These are phyloP conservation scores for Sporothrix sp. DNA, from an alignment of 2,329 filamentous ascomycete genomes.

Conservation along the genomic window DNA sequence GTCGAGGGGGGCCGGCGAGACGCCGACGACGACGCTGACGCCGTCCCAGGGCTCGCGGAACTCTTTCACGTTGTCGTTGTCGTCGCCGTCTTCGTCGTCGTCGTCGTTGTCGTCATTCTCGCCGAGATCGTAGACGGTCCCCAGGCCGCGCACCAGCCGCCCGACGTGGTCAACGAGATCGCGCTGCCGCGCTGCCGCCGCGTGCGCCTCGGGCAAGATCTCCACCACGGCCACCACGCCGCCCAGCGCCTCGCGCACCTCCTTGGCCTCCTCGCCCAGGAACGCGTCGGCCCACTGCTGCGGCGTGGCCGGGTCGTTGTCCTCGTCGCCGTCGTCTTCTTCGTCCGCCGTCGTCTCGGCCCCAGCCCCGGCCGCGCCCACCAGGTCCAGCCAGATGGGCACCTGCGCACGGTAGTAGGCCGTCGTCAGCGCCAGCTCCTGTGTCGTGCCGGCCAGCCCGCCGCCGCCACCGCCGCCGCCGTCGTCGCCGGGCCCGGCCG, in stretches of 20 bases:
- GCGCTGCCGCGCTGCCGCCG: background rate
- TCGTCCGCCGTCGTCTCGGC: conserved; percentile 18
- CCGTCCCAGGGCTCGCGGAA: conserved; percentile 50
- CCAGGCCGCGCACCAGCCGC: conserved; percentile 46
- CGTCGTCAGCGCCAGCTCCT: conserved; percentile 45
- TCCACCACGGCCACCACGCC: conserved; percentile 47
- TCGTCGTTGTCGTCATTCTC: conserved; percentile 39
- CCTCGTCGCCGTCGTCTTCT: background rate
- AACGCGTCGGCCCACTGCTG: conserved; percentile 50
- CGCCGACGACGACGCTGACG: conserved; percentile 48
- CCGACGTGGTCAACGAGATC: conserved; percentile 42
- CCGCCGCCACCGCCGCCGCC: too few species aligned
- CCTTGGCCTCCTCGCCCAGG: conserved; percentile 48
- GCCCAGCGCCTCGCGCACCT: conserved; percentile 53
- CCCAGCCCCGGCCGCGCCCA: conserved; percentile 20
- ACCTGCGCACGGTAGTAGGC: conserved; percentile 51
- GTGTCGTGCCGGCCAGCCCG: conserved; percentile 52
- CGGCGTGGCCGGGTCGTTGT: conserved; percentile 20
- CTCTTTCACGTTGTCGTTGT: conserved; percentile 28
- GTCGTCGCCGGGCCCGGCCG: conserved; percentile 9
- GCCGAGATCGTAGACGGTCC: conserved; percentile 28
- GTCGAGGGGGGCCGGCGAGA: conserved; percentile 29
- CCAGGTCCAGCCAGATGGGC: conserved; percentile 55
- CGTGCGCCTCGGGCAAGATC: conserved; percentile 19
- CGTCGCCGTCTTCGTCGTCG: background rate